phyloP scores from a whole-genome alignment of 108 stramenopile genomes.

The Nitzschia sp. region DNA sequence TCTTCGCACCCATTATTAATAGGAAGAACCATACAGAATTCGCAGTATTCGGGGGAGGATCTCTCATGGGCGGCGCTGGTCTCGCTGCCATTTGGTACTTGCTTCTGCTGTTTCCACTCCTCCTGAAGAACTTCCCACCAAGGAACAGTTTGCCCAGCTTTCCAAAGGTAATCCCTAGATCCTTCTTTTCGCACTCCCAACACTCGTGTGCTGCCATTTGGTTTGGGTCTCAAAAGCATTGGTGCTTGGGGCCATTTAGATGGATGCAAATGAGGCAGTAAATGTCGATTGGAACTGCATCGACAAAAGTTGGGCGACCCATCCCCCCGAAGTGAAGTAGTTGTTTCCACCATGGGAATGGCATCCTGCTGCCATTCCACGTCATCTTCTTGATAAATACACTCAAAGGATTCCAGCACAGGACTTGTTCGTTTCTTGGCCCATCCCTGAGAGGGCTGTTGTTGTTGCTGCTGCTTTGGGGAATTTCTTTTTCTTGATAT shows the following conservation, averaged over 20 bases:
- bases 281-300: background rate
- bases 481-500: no score
- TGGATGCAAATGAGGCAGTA: constrained; percentile 16
- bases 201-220: constrained; percentile 38
- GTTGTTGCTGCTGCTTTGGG: no score
- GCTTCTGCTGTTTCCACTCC: background rate
- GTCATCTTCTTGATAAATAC: no score
- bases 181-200: constrained; percentile 37
- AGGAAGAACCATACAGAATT: constrained; percentile 45
- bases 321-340: no score
- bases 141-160: background rate
- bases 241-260: constrained; percentile 50
- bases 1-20: constrained; percentile 58
- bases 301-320: background rate
- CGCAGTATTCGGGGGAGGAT: constrained; percentile 26
- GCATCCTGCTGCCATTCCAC: no score
- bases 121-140: constrained; percentile 4
- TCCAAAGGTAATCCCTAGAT: constrained; percentile 3
- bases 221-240: constrained; percentile 50
- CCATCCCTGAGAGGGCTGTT: no score
- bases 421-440: no score
- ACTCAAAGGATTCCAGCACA: no score
- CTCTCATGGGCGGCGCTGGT: background rate
- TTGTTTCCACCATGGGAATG: no score
- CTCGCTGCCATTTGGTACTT: background rate